These are phyloP conservation scores for Apiospora kogelbergensis DNA, from an alignment of 2,329 filamentous ascomycete genomes.

Conservation along the genomic window DNA sequence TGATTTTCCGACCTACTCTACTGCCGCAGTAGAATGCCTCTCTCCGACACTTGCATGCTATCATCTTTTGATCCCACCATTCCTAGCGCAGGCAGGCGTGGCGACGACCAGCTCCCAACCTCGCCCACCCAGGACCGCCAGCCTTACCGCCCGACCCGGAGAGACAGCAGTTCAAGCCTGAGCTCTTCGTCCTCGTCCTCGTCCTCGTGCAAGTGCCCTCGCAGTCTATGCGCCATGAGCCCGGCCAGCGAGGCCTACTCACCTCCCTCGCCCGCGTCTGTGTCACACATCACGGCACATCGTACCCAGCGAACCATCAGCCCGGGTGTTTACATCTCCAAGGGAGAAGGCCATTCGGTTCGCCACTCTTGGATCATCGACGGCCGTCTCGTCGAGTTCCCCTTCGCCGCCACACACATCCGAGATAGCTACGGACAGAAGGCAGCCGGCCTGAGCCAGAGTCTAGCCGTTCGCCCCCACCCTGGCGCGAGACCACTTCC, in stretches of 20 bases:
- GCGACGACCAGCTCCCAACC: not conserved
- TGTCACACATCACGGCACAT: constrained; percentile 14
- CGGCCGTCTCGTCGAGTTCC: constrained; percentile 16
- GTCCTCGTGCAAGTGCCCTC: not conserved
- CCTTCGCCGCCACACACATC: constrained; percentile 4
- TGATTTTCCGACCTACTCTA: not conserved
- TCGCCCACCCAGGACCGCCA: not conserved
- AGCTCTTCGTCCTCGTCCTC: not conserved
- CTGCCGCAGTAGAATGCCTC: constrained; percentile 3
- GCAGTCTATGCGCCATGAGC: constrained; percentile 7
- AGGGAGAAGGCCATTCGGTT: constrained; percentile 15
- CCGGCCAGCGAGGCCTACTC: constrained; percentile 1
- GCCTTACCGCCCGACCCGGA: not conserved
- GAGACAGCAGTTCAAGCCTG: not conserved
- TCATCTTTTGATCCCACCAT: not conserved
- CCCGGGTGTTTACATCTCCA: constrained; percentile 17
- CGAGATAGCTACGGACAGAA: not conserved
- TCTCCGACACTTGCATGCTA: not conserved
- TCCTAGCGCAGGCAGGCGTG: constrained; percentile 1
- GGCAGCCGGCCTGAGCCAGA: constrained; percentile 8
- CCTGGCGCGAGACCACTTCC: not conserved
- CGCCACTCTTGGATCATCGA: constrained; percentile 16
- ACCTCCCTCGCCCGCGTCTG: not conserved
- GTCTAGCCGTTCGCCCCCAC: constrained; percentile 2
- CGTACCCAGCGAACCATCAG: constrained; percentile 12